Evolutionary conservation across 768 basidiomycete species (phyloP).

Genomic region (Pleurotus sapidus): DNA sequence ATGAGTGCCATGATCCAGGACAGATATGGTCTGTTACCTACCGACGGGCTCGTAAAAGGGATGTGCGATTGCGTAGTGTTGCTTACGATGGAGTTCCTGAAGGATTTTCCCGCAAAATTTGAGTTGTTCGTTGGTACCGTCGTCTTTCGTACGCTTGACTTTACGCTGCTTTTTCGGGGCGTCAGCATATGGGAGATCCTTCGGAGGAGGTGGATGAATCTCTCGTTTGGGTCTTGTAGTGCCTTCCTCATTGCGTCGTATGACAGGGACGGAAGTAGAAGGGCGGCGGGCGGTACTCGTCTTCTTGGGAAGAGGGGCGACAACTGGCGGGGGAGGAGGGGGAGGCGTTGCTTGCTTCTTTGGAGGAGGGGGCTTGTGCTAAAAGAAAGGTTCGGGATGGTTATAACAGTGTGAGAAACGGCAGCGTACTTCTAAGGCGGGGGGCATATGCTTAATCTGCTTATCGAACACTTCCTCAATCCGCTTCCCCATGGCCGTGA

Average conservation of each 20-base stretch:
- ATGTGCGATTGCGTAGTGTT: constrained; percentile 65
- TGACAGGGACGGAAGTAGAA: constrained; percentile 79
- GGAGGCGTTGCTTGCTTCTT: constrained; percentile 49
- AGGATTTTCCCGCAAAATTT: constrained; percentile 78
- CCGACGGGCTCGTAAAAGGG: constrained; percentile 96
- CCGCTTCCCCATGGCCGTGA: constrained; percentile 77
- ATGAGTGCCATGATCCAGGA: constrained; percentile 1
- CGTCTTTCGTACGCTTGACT: constrained; percentile 57
- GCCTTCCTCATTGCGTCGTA: constrained; percentile 61
- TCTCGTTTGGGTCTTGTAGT: constrained; percentile 92
- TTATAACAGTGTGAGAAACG: constrained; percentile 4
- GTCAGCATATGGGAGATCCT: constrained; percentile 84
- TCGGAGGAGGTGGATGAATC: constrained; percentile 93
- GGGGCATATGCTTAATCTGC: constrained; percentile 80
- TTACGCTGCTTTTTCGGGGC: constrained; percentile 67
- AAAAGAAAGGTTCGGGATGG: background rate
- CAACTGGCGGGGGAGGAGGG: constrained; percentile 25
- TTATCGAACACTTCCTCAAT: constrained; percentile 87
- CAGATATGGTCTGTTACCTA: constrained; percentile 34
- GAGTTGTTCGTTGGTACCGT: constrained; percentile 78
- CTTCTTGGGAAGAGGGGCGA: constrained; percentile 44
- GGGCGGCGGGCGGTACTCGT: constrained; percentile 55
- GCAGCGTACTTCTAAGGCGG: constrained; percentile 65
- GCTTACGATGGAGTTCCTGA: constrained; percentile 74
- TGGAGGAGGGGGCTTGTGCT: constrained; percentile 39